These are phyloP conservation scores for Combretum micranthum DNA, from an alignment of 345 rosid species.

Conservation along the genomic window DNA sequence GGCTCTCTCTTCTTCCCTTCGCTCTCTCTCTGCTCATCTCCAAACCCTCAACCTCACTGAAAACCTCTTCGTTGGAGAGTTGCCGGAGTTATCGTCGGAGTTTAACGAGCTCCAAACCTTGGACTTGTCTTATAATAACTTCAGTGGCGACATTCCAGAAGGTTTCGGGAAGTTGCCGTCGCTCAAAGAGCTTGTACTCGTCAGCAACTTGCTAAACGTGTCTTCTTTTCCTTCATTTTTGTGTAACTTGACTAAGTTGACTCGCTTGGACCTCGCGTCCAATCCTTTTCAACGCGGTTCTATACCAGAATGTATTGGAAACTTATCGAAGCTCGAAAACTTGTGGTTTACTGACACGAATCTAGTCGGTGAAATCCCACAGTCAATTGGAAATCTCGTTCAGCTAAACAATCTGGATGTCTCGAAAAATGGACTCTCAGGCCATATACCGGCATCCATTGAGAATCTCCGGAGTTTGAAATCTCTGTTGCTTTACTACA, in stretches of 20 bases:
- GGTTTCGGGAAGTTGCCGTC: constrained; percentile 37
- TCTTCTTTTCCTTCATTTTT: constrained; percentile 37
- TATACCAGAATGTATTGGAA: constrained; percentile 44
- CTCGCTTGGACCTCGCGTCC: constrained; percentile 29
- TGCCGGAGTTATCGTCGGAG: constrained; percentile 44
- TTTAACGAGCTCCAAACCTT: constrained; percentile 28
- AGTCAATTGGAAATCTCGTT: constrained; percentile 35
- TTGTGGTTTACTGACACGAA: constrained; percentile 21
- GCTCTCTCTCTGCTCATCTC: constrained; percentile 46
- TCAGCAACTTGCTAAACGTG: constrained; percentile 33
- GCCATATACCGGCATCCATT: constrained; percentile 41
- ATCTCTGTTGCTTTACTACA: constrained; percentile 43
- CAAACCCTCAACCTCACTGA: constrained; percentile 22
- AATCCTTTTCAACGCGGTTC: constrained; percentile 31
- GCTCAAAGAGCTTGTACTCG: constrained; percentile 25
- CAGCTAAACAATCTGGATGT: constrained; percentile 42
- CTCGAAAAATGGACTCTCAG: constrained; percentile 32
- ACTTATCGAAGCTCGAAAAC: constrained; percentile 37
- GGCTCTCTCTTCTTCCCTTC: constrained; percentile 32
- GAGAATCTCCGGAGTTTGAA: constrained; percentile 24
- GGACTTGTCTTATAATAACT: constrained; percentile 35
- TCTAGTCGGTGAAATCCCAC: constrained; percentile 54
- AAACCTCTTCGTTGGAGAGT: constrained; percentile 40
- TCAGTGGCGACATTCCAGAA: constrained; percentile 46
- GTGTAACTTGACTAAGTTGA: constrained; percentile 41